Evolutionary conservation across 371 early-diverging fungal species (phyloP).

Genomic region (Entomophthora muscae): DNA sequence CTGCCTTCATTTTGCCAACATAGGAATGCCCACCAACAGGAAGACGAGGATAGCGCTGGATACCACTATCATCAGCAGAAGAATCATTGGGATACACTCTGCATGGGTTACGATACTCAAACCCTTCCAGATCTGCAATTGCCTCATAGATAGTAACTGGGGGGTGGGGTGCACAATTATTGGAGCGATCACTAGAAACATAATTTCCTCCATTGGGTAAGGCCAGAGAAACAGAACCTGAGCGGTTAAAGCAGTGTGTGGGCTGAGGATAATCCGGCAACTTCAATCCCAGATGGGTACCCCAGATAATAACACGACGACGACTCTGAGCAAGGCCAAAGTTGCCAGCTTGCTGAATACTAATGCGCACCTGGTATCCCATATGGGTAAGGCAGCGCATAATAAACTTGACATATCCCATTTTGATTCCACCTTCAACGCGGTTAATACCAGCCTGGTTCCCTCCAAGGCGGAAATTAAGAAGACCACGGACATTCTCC

Average conservation of each 20-base stretch:
- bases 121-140: slow-evolving; percentile 36
- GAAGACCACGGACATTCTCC: slow-evolving; percentile 37
- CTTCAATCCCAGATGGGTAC: slow-evolving; percentile 21
- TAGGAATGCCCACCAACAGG: slow-evolving; percentile 10
- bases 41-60: neutral
- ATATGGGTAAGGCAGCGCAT: slow-evolving; percentile 32
- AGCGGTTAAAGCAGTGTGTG: slow-evolving; percentile 20
- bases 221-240: slow-evolving; percentile 15
- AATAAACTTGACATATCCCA: slow-evolving; percentile 38
- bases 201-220: slow-evolving; percentile 18
- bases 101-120: slow-evolving; percentile 30
- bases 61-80: neutral
- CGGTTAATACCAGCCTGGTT: slow-evolving; percentile 20
- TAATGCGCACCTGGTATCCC: slow-evolving; percentile 37
- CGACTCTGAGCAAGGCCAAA: slow-evolving; percentile 35
- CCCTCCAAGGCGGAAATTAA: slow-evolving; percentile 26
- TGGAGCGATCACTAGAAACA: slow-evolving; percentile 17
- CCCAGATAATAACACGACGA: slow-evolving; percentile 37
- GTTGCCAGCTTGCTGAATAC: slow-evolving; percentile 34
- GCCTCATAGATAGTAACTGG: slow-evolving; percentile 30
- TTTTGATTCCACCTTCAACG: slow-evolving; percentile 25
- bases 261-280: slow-evolving; percentile 34
- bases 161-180: slow-evolving; percentile 27
- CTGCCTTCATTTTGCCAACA: slow-evolving; percentile 16
- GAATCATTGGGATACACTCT: slow-evolving; percentile 15